phyloP scores from a whole-genome alignment of 2,329 filamentous ascomycete species.

The Leptosphaerulina australis region DNA sequence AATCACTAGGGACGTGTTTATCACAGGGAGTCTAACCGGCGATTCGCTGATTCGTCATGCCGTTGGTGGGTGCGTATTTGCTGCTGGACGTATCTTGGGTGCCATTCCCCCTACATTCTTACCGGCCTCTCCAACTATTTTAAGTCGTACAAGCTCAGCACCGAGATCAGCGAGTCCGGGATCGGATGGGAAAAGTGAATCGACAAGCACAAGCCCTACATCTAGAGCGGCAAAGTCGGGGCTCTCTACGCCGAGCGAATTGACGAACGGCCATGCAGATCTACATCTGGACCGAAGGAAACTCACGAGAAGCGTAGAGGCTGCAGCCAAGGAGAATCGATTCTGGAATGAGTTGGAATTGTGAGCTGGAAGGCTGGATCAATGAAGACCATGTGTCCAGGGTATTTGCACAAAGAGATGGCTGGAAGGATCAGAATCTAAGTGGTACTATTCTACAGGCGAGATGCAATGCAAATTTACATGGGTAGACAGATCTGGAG shows the following conservation, averaged over 20 bases:
- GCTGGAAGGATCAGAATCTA: too few relatives aligned
- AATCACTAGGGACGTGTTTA: slow-evolving; percentile 59
- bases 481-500: too few relatives aligned
- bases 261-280: slow-evolving; percentile 48
- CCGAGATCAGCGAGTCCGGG: slow-evolving; percentile 32
- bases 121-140: slow-evolving; percentile 15
- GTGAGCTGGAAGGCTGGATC: slow-evolving; percentile 45
- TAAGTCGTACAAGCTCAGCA: slow-evolving; percentile 19
- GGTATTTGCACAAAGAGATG: too few relatives aligned
- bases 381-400: background rate
- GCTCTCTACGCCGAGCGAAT: slow-evolving; percentile 27
- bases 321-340: slow-evolving; percentile 37
- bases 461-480: too few relatives aligned
- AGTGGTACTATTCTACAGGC: too few relatives aligned
- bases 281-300: slow-evolving; percentile 47
- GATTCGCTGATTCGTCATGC: slow-evolving; percentile 66
- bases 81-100: slow-evolving; percentile 57
- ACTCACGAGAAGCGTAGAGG: slow-evolving; percentile 36
- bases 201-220: slow-evolving; percentile 12
- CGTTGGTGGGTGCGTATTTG: slow-evolving; percentile 63
- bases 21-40: slow-evolving; percentile 64
- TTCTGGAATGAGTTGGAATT: slow-evolving; percentile 44
- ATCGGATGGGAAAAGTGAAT: slow-evolving; percentile 24
- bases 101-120: slow-evolving; percentile 31
- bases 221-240: slow-evolving; percentile 13